Base-by-base conservation (phyloP, 2,329 filamentous ascomycete species). In the Colletotrichum salicis region DNA sequence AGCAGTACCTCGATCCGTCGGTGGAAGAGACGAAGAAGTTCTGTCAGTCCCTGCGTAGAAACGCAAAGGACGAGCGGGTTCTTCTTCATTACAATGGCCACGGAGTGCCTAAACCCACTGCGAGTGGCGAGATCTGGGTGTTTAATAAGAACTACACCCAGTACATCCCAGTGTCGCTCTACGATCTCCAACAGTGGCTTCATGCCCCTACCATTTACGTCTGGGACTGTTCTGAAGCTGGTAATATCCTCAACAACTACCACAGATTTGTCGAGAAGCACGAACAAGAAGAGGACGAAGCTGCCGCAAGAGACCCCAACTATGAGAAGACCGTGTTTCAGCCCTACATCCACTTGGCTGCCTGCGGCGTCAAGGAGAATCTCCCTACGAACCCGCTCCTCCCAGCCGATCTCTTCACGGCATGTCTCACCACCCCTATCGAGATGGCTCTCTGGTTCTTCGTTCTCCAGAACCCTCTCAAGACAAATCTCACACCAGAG, bases 61-160 rank as follows among this genome's bases (percentile, higher is more conserved):
- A 97, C 79, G 96, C 96, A 60, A 97, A 98, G 81, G 95, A 98
- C 70, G 96, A 99, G 84, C 89, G 96, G 61, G 94, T 99, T 1
- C 86, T 99, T n/a, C 94, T 99, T 77, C 96, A 99, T 80, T 99
- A 99, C 86, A 99, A 99, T 77, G 96, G 96, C 19, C 96, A 99
- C 81, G 96, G 96, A 58, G 96, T 99, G 12, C 96, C 96, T 1
- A 94, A 98, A 78, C 96, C 96, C 3, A 99, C 96, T 0, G 91
- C 93, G 3, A 98, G 96, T 5, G 96, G 96, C 15, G 96, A 99
- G 81, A 97, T 99, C 24, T 99, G 96, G 96, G 97, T 98, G 5
- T 99, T 99, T 82, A 99, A 99, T 83, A 96, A 96, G 77, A 98
- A 94, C 76, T 99, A 98, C 80, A 99, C 96, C 0, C 96, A 99